A percentile compares a stretch with the other conserved stretches of the same genome.
These are phyloP conservation scores for Sarcodon aspratus DNA, from an alignment of 768 basidiomycete genomes.

Conservation along the genomic window DNA sequence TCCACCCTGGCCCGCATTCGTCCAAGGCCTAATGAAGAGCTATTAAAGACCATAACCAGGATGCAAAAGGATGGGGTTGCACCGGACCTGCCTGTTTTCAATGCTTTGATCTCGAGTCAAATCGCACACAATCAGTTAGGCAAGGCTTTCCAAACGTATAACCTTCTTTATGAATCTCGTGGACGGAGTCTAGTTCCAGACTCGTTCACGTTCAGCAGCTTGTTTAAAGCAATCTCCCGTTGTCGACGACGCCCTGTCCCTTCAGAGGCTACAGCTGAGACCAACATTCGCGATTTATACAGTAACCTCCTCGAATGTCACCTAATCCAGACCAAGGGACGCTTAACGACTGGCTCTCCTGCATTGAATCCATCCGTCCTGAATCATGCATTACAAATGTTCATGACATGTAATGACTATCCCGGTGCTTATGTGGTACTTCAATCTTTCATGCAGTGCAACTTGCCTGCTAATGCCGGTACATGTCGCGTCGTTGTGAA, in stretches of 20 bases:
- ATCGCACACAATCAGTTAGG: background rate
- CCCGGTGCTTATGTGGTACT: background rate
- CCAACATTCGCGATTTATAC: background rate
- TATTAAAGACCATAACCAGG: background rate
- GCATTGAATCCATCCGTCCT: background rate
- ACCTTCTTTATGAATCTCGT: background rate
- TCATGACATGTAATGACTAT: background rate
- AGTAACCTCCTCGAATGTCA: background rate
- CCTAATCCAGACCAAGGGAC: background rate
- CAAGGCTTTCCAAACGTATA: background rate
- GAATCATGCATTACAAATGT: background rate
- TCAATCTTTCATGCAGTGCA: background rate
- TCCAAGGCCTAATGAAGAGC: background rate
- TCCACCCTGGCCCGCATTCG: background rate
- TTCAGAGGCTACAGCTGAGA: background rate
- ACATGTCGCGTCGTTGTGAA: background rate
- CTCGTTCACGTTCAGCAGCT: background rate
- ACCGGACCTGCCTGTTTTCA: background rate
- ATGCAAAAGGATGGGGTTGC: background rate
- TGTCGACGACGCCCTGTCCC: background rate
- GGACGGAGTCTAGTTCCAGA: background rate
- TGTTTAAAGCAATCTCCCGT: background rate
- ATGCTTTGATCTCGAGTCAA: background rate
- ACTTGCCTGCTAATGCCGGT: background rate
- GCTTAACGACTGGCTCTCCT: background rate